Percentiles rank a stretch among this genome's conserved stretches.
phyloP scores from a whole-genome alignment of 352 stramenopile species.

The Lagenidium giganteum region DNA sequence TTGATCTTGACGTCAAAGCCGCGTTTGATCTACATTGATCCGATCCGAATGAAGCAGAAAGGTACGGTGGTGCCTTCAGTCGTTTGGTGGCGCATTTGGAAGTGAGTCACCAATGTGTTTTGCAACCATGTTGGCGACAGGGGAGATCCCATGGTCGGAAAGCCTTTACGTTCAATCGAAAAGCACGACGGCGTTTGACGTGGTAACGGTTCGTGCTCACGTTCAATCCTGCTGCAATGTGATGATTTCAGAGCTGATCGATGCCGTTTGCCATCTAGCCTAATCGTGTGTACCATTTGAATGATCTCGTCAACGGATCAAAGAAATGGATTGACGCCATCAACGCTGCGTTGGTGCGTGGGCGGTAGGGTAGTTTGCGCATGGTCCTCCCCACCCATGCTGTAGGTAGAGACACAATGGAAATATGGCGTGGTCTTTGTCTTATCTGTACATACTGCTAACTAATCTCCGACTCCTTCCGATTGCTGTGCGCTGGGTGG shows the following conservation, averaged over 20 bases:
- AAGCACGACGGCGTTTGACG: conserved; percentile 78
- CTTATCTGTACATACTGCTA: too few species aligned
- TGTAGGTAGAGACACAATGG: too few species aligned
- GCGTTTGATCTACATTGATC: conserved; percentile 87
- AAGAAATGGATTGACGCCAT: conserved; percentile 90
- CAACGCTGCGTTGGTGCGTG: conserved; percentile 74
- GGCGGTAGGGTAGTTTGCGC: too few species aligned
- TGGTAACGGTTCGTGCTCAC: conserved; percentile 57
- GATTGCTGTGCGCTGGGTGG: too few species aligned
- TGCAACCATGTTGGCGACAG: too few species aligned
- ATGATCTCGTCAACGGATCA: conserved; percentile 83
- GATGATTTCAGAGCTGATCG: conserved; percentile 1
- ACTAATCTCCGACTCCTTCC: too few species aligned
- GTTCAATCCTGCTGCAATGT: not conserved
- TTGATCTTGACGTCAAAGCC: conserved; percentile 83
- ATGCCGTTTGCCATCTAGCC: conserved; percentile 29
- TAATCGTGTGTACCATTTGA: conserved; percentile 85
- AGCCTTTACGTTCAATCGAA: conserved; percentile 84
- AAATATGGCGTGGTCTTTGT: too few species aligned
- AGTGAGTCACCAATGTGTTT: too few species aligned
- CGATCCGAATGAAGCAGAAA: conserved; percentile 89
- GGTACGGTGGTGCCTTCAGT: conserved; percentile 10
- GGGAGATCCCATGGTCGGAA: conserved; percentile 84
- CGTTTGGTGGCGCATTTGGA: not conserved
- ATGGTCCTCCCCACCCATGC: too few species aligned